phyloP scores from a whole-genome alignment of 257 asterid genomes.

The Fraxinus quadrangulata region DNA sequence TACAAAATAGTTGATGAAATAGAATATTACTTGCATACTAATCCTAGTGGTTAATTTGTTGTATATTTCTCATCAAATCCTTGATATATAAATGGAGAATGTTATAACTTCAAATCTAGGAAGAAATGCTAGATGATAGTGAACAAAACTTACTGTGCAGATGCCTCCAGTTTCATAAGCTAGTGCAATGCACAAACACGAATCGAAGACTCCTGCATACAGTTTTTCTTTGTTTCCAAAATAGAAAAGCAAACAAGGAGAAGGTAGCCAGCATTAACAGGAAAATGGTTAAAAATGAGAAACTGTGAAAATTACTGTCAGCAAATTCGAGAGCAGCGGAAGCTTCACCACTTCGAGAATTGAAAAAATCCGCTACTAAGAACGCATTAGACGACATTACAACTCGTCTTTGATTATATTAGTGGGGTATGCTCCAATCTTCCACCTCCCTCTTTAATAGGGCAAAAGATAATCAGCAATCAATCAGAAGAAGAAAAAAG shows the following conservation, averaged over 20 bases:
- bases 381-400: conserved; percentile 58
- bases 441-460: conserved; percentile 44
- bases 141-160: neutral
- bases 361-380: conserved; percentile 37
- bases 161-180: neutral
- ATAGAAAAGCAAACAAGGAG: no score
- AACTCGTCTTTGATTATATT: conserved; percentile 58
- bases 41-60: no score
- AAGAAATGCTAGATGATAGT: no score
- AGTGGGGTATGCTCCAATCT: conserved; percentile 34
- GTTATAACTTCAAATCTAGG: neutral
- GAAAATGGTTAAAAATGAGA: neutral
- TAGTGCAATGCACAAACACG: neutral
- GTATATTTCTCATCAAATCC: no score
- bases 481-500: neutral
- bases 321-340: conserved; percentile 57
- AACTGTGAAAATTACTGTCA: conserved; percentile 60
- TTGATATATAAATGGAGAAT: neutral
- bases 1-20: no score
- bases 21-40: no score
- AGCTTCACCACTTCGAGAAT: conserved; percentile 23
- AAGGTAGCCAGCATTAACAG: neutral
- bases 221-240: no score
- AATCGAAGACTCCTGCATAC: no score
- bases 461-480: neutral